These are phyloP conservation scores for Termitomyces sp. DNA, from an alignment of 768 basidiomycete species.

Conservation along the genomic window DNA sequence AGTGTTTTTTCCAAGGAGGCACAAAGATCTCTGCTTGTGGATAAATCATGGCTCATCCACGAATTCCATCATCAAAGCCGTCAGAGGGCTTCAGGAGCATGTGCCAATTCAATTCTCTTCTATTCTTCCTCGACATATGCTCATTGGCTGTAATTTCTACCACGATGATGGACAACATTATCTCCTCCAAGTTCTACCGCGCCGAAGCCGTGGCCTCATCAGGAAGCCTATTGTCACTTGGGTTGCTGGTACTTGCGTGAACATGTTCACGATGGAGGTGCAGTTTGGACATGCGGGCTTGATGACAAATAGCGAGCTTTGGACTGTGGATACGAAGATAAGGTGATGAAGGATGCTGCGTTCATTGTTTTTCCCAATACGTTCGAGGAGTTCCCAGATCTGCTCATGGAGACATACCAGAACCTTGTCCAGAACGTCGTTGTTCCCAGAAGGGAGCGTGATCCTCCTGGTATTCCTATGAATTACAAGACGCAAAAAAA, in stretches of 20 bases:
- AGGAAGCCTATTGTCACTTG: constrained; percentile 99
- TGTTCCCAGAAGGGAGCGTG: constrained; percentile 69
- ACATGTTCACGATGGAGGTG: constrained; percentile 99
- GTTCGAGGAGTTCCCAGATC: constrained; percentile 91
- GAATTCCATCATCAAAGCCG: too few species aligned
- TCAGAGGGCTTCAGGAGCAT: constrained; percentile 77
- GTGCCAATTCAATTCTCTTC: constrained; percentile 20
- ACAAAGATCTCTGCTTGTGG: too few species aligned
- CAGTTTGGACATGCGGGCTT: constrained; percentile 99
- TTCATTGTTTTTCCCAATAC: constrained; percentile 92
- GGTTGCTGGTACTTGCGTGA: constrained; percentile 99
- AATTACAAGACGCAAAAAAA: constrained; percentile 99
- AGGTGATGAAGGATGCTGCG: constrained; percentile 89
- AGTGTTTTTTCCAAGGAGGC: too few species aligned
- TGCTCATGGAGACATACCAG: constrained; percentile 83
- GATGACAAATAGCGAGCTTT: constrained; percentile 96
- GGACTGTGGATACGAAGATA: constrained; percentile 98
- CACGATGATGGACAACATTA: constrained; percentile 99
- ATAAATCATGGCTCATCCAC: too few species aligned
- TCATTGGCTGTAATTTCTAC: neutral
- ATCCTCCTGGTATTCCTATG: constrained; percentile 98
- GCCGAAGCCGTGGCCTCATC: constrained; percentile 87
- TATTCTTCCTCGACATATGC: neutral
- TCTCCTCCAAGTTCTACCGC: constrained; percentile 97
- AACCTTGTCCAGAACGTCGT: constrained; percentile 65